These are phyloP conservation scores for Gymnopus androsaceus DNA, from an alignment of 1,284 basidiomycete genomes.

Conservation along the genomic window DNA sequence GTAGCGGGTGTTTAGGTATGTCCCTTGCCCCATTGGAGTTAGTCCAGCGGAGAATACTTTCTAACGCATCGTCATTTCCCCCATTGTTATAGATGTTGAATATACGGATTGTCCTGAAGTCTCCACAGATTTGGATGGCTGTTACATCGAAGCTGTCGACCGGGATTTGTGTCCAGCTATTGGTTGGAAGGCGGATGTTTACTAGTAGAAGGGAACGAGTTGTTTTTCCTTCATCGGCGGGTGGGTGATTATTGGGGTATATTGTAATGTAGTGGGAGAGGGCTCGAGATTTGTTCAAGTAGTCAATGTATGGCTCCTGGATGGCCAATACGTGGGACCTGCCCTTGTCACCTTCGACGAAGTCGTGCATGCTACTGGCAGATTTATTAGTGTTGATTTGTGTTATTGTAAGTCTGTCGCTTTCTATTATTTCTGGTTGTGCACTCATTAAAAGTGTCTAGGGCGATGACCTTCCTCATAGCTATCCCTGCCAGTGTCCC, in stretches of 20 bases:
- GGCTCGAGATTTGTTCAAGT: neutral
- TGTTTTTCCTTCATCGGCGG: neutral
- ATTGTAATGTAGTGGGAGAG: neutral
- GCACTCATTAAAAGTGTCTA: too few species aligned
- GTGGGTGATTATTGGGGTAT: neutral
- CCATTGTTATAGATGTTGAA: constrained; percentile 32
- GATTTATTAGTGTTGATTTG: neutral
- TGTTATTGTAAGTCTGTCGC: too few species aligned
- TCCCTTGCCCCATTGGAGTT: neutral
- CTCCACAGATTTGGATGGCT: constrained; percentile 21
- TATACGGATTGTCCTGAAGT: constrained; percentile 18
- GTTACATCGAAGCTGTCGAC: constrained; percentile 23
- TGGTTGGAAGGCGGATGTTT: neutral
- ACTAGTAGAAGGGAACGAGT: neutral
- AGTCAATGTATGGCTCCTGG: constrained; percentile 3
- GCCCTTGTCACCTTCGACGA: neutral
- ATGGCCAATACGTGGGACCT: neutral
- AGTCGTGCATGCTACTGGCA: neutral
- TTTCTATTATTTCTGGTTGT: too few species aligned
- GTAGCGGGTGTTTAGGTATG: neutral
- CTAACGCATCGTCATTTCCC: constrained; percentile 29
- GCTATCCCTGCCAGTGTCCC: too few species aligned
- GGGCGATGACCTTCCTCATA: too few species aligned
- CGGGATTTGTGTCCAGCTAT: neutral
- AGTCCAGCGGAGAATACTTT: neutral